Evolutionary conservation across 495 filamentous ascomycete species (phyloP).

Genomic region (Jackrogersella multiformis): DNA sequence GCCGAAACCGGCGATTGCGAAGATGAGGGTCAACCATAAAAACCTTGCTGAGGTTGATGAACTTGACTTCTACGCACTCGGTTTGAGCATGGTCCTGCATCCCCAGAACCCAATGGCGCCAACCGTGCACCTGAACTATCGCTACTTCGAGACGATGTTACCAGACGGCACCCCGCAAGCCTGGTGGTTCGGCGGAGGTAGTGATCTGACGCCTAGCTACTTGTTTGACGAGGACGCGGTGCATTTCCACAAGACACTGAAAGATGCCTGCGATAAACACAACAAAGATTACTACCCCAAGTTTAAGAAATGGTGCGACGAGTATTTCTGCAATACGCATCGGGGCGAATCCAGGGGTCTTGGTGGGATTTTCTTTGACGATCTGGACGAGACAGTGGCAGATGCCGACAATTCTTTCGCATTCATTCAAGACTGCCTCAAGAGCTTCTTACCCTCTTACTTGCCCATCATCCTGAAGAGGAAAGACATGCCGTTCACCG

Average conservation of each 20-base stretch:
- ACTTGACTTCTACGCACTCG: conserved; percentile 95
- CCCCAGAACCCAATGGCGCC: conserved; percentile 95
- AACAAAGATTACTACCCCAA: conserved; percentile 90
- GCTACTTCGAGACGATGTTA: conserved; percentile 96
- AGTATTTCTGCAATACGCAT: conserved; percentile 95
- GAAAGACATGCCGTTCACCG: conserved; percentile 90
- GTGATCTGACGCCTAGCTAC: conserved; percentile 92
- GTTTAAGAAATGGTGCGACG: conserved; percentile 98
- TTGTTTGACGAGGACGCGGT: conserved; percentile 96
- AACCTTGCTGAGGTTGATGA: conserved; percentile 72
- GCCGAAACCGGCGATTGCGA: conserved; percentile 84
- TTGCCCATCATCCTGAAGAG: conserved; percentile 84
- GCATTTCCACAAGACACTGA: conserved; percentile 94
- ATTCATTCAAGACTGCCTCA: conserved; percentile 86
- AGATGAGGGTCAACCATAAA: conserved; percentile 97
- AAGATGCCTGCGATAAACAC: conserved; percentile 92
- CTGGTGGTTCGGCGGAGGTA: conserved; percentile 99
- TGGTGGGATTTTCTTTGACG: conserved; percentile 99
- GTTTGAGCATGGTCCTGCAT: conserved; percentile 90
- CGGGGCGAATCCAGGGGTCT: conserved; percentile 88
- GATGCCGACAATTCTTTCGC: conserved; percentile 91
- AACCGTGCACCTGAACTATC: conserved; percentile 97
- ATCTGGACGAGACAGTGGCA: conserved; percentile 80
- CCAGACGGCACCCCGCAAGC: conserved; percentile 74
- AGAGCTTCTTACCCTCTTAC: conserved; percentile 91